Base-by-base conservation (phyloP, 768 basidiomycete species). In the Trametes elegans region DNA sequence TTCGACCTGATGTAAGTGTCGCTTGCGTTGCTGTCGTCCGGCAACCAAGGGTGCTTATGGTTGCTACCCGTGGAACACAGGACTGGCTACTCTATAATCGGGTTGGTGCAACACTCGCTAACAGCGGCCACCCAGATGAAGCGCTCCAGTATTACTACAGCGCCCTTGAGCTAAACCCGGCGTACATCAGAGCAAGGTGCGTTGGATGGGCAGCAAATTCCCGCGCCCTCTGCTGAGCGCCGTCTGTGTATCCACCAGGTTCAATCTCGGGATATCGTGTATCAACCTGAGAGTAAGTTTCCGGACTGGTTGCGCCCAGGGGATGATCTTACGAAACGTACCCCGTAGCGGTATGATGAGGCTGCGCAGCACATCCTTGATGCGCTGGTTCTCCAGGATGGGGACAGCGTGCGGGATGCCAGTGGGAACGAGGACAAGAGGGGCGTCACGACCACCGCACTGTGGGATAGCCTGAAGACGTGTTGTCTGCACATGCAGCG, bases 31-130 rank as follows among this genome's bases (percentile, higher is more conserved):
- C 42, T 29, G 46, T n/a, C n/a, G 10, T 32, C 21, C 28, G 23
- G 49, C 38, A 23, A 38, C 9, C 23, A 35, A 18, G 18, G 5
- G 5, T 11, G 21, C 45, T 49, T 11, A 48, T 48, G 24, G 11
- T n/a, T 32, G 6, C 23, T 21, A 2, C 19, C 11, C 44, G 6
- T n/a, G n/a, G n/a, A n/a, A 42, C 13, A 35, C 63, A 95, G 91
- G 94, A 98, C 66, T 96, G 90, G 87, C 73, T 91, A 34, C 71
- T 98, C 54, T 96, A 90, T 71, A 98, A 98, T 66, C 83, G 95
- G 14, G 88, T 96, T 36, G 95, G 95, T 13, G 95, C 95, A 14
- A 95, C 93, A 5, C 84, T 94, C 74, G 95, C 95, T 23, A 98
- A 97, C 70, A 90, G 83, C 64, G 86, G 93, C 21, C 76, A 75